A percentile compares a stretch with the other conserved stretches of the same genome.
phyloP scores from a whole-genome alignment of 257 asterid species.

The Echium plantagineum region DNA sequence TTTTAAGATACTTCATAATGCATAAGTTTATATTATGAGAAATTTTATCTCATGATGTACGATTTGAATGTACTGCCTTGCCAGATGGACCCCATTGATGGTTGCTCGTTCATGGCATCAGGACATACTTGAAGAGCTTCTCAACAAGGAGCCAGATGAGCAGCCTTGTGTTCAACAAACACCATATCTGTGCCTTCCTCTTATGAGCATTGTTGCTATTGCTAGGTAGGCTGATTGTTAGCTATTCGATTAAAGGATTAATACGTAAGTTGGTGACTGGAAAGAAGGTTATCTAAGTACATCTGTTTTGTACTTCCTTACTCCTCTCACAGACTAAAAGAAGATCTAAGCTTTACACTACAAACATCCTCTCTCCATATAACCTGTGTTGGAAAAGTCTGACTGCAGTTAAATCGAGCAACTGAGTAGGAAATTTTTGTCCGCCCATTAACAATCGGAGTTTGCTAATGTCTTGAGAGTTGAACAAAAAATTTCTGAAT shows the following conservation, averaged over 20 bases:
- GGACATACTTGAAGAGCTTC: conserved; percentile 64
- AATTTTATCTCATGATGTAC: neutral
- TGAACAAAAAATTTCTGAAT: neutral
- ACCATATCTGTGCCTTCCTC: conserved; percentile 67
- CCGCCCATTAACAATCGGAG: neutral
- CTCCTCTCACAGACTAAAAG: neutral
- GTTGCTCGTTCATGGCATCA: conserved; percentile 85
- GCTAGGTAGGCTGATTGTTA: conserved; percentile 46
- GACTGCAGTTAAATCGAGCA: no score
- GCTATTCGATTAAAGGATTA: neutral
- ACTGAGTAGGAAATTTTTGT: no score
- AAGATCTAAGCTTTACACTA: neutral
- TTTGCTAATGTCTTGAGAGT: no score
- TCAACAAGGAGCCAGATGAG: conserved; percentile 32
- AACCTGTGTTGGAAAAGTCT: no score
- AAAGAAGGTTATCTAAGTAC: neutral
- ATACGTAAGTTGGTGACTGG: neutral
- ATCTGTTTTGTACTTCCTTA: neutral
- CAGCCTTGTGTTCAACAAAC: conserved; percentile 42
- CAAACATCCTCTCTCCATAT: no score
- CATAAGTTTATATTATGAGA: neutral
- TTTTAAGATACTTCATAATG: neutral
- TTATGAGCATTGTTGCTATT: conserved; percentile 63
- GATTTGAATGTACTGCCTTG: conserved; percentile 2
- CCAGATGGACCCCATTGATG: conserved; percentile 76